These are phyloP conservation scores for Debaryomyces subglobosus DNA, from an alignment of 1,139 yeast genomes.

Conservation along the genomic window DNA sequence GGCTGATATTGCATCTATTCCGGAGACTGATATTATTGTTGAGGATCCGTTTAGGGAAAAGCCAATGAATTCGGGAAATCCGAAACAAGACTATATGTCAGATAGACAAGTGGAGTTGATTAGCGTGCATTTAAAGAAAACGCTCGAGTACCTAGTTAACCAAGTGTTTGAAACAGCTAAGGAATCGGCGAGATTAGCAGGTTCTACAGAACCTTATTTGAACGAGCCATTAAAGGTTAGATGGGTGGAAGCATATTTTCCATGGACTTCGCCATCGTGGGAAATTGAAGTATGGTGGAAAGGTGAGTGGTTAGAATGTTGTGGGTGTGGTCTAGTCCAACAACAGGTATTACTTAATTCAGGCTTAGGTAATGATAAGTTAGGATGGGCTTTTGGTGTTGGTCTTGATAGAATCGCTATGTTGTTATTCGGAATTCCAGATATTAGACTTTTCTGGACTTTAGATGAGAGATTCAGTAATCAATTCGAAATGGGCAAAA, in stretches of 20 bases:
- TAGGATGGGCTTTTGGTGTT: constrained; percentile 97
- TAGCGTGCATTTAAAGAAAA: constrained; percentile 78
- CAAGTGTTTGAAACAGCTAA: constrained; percentile 81
- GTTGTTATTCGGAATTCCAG: constrained; percentile 94
- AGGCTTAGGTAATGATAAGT: constrained; percentile 61
- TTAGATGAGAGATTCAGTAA: constrained; percentile 71
- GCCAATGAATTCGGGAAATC: constrained; percentile 64
- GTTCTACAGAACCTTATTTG: constrained; percentile 61
- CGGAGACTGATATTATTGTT: constrained; percentile 69
- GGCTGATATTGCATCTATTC: constrained; percentile 65
- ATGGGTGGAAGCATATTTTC: constrained; percentile 96
- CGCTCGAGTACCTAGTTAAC: constrained; percentile 79
- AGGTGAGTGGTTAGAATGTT: constrained; percentile 96
- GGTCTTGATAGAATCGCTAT: constrained; percentile 96
- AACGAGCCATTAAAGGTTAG: constrained; percentile 81
- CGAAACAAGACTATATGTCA: constrained; percentile 78
- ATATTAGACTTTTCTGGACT: constrained; percentile 92
- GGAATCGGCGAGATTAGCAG: constrained; percentile 67
- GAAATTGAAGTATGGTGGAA: constrained; percentile 99
- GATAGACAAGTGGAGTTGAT: constrained; percentile 69
- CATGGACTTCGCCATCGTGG: constrained; percentile 99
- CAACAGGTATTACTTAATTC: constrained; percentile 77
- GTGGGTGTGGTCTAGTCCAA: constrained; percentile 93
- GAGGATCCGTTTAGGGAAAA: constrained; percentile 62
- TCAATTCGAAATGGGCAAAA: constrained; percentile 70